Base-by-base conservation (phyloP, 257 asterid species). In the Leptodermis oblonga region DNA sequence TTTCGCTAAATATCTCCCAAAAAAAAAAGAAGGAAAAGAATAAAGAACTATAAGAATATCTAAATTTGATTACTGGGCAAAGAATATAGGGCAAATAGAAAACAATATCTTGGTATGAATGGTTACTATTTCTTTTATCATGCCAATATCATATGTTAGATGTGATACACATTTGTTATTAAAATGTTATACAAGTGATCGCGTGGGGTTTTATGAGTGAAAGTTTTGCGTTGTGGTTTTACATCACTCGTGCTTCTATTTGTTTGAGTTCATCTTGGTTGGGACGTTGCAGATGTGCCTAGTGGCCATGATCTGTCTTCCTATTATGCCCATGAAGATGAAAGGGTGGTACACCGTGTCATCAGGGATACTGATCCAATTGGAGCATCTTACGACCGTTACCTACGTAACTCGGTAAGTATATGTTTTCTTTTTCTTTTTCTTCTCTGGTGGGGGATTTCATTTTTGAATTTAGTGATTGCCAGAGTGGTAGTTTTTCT, bases 371-470 rank as follows among this genome's bases (percentile, higher is more conserved):
- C 86, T 0, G 94, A 86, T 51, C 78, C 98, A 67, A 82, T 92
- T 64, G 87, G 88, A 71, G 88, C 97, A 68, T 89, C 96, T 12
- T 92, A 87, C 63, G 98, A 92, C 64, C 94, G 89, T 63, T 92
- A 87, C 82, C 77, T 89, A 59, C 96, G 85, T 62, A 78, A 77
- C 70, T 75, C 87, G 85, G 98, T 89, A 87, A 22, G n/a, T 64
- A 22, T 23, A 36, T 46, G 22, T 37, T 52, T 14, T 22, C 14
- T 41, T 52, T 14, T n/a, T n/a, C n/a, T n/a, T n/a, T n/a, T n/a
- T n/a, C n/a, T n/a, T n/a, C n/a, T n/a, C n/a, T n/a, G n/a, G n/a
- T n/a, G n/a, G n/a, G n/a, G n/a, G 30, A 65, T 67, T 62, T 62
- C 9, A 9, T 43, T 74, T 45, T 55, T 62, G 70, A n/a, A 30